Conservation (phyloP, 306 rosid genomes). For the Cicer cuneatum region DNA sequence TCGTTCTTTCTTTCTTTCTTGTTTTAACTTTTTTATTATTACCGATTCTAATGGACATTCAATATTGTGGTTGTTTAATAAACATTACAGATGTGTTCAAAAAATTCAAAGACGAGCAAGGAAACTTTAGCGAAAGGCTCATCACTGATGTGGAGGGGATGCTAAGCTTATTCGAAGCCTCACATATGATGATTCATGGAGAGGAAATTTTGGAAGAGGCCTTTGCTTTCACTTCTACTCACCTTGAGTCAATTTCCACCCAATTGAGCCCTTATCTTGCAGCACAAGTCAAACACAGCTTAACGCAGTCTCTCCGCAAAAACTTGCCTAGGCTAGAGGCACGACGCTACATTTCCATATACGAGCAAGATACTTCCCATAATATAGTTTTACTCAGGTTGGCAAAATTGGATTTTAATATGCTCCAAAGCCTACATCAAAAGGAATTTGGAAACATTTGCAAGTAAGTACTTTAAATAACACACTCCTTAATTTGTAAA, state of each 20-base stretch:
- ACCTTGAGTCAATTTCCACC: neutral
- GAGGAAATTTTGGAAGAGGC: neutral
- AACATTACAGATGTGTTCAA: neutral
- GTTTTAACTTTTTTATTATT: too few species aligned
- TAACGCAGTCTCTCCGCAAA: conserved; percentile 35
- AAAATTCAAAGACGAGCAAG: neutral
- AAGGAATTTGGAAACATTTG: conserved; percentile 47
- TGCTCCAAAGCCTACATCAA: conserved; percentile 43
- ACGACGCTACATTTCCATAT: conserved; percentile 25
- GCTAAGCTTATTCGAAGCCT: neutral
- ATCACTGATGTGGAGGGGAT: neutral
- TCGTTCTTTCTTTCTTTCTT: too few species aligned
- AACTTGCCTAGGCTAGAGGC: conserved; percentile 43
- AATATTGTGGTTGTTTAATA: neutral
- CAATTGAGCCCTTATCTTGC: conserved; percentile 15
- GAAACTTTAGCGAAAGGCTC: conserved; percentile 3
- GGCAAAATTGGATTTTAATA: conserved; percentile 53
- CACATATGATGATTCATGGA: neutral
- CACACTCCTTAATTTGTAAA: neutral
- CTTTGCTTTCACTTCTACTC: neutral
- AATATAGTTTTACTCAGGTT: conserved; percentile 31
- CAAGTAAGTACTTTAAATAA: conserved; percentile 40
- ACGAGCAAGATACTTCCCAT: conserved; percentile 32
- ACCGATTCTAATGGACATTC: neutral
- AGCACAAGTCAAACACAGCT: conserved; percentile 32